Percentiles rank a stretch among this genome's conserved stretches.
Evolutionary conservation across 148 eudicot genomes (phyloP).

Genomic region (Arbutus unedo): DNA sequence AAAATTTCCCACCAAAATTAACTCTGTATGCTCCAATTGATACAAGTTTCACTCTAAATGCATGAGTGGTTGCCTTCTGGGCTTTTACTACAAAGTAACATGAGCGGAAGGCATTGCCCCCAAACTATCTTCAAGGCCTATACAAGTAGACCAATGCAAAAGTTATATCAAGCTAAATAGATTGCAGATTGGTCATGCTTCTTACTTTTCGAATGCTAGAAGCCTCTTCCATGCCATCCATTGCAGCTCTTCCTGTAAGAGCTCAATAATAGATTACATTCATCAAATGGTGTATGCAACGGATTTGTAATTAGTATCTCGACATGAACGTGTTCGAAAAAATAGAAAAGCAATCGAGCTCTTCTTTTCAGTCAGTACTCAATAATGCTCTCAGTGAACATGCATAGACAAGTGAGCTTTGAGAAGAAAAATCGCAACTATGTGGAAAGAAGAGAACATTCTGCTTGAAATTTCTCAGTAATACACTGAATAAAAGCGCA

Average conservation of each 20-base stretch:
- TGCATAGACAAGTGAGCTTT: conserved; percentile 1
- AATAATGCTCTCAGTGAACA: neutral
- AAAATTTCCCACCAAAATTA: neutral
- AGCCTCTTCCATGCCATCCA: conserved; percentile 95
- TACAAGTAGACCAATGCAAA: conserved; percentile 12
- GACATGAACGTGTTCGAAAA: neutral
- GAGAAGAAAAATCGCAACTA: neutral
- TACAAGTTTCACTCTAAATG: conserved; percentile 8
- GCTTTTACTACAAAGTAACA: neutral
- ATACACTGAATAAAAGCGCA: neutral
- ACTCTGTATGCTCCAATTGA: neutral
- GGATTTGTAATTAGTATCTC: neutral
- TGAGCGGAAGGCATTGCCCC: conserved; percentile 1
- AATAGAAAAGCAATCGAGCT: conserved; percentile 1
- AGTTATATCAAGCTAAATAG: neutral
- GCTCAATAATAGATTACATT: conserved; percentile 14
- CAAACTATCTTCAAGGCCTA: conserved; percentile 9
- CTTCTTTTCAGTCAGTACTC: neutral
- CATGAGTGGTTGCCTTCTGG: neutral
- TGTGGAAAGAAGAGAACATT: neutral
- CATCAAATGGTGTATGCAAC: neutral
- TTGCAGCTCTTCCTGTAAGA: conserved; percentile 81
- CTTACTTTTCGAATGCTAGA: conserved; percentile 87
- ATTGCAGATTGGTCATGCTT: conserved; percentile 11
- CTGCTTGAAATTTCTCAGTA: conserved; percentile 6